Evolutionary conservation across 805 yeast genomes (phyloP).

Genomic region (Candida rishiriensis): DNA sequence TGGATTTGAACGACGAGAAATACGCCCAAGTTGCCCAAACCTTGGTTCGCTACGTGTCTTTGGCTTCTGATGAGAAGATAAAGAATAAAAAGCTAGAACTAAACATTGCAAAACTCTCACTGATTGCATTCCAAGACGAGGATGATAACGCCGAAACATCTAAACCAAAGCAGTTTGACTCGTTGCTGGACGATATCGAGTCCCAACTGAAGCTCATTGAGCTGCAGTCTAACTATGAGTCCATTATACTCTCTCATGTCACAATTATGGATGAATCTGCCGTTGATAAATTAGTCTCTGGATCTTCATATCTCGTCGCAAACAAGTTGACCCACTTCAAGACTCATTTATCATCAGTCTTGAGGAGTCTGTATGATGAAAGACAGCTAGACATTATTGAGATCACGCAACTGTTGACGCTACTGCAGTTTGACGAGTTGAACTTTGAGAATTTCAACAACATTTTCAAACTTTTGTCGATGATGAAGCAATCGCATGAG

Average conservation of each 20-base stretch:
- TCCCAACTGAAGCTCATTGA: constrained; percentile 27
- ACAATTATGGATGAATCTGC: constrained; percentile 21
- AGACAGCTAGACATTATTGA: constrained; percentile 39
- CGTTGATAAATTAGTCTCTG: constrained; percentile 16
- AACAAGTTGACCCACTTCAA: constrained; percentile 12
- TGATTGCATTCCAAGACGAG: constrained; percentile 37
- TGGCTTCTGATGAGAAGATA: constrained; percentile 36
- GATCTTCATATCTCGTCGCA: constrained; percentile 21
- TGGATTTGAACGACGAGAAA: constrained; percentile 48
- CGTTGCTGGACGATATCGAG: constrained; percentile 42
- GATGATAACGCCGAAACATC: constrained; percentile 5
- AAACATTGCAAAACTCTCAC: constrained; percentile 68
- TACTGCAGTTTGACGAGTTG: constrained; percentile 45
- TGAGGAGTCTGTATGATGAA: constrained; percentile 31
- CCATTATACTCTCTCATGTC: constrained; percentile 22
- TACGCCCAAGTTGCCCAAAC: constrained; percentile 47
- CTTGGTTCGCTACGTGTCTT: constrained; percentile 38
- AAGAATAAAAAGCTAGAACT: constrained; percentile 50
- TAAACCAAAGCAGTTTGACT: constrained; percentile 13
- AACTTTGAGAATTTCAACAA: constrained; percentile 39
- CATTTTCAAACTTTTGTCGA: constrained; percentile 50
- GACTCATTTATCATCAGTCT: constrained; percentile 14
- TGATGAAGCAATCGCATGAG: constrained; percentile 31
- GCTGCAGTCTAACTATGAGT: constrained; percentile 27
- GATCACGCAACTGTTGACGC: constrained; percentile 44